These are phyloP conservation scores for Urochloa ruziziensis DNA, from an alignment of 176 grass and related monocot genomes.

Conservation along the genomic window DNA sequence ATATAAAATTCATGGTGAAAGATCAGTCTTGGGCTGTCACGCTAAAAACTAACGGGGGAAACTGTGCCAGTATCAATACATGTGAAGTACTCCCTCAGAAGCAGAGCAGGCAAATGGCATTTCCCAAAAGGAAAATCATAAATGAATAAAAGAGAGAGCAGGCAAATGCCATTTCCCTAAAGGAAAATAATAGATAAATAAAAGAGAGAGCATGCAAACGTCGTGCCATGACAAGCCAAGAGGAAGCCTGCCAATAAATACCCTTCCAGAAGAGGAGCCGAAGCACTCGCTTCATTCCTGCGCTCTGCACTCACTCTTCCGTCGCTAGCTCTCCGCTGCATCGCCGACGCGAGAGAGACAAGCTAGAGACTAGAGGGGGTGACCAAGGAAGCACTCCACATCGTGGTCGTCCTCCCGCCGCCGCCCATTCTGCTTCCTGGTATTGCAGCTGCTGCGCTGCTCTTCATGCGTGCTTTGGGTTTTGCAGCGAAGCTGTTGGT, in stretches of 20 bases:
- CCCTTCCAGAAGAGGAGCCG: background rate
- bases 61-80: background rate
- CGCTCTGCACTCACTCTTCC: background rate
- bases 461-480: background rate
- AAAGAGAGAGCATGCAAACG: background rate
- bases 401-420: background rate
- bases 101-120: background rate
- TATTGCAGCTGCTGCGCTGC: background rate
- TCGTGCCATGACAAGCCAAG: background rate
- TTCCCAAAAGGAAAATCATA: background rate
- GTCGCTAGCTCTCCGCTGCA: background rate
- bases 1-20: background rate
- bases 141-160: background rate
- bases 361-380: background rate
- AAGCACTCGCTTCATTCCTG: background rate
- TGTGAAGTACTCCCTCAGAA: background rate
- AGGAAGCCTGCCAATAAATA: background rate
- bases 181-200: background rate
- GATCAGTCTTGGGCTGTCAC: background rate
- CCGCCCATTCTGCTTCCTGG: background rate
- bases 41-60: background rate
- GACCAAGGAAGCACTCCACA: background rate
- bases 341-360: background rate
- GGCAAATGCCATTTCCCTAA: too few species aligned
- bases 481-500: background rate